These are phyloP conservation scores for Aspergillus ochraceus DNA, from an alignment of 2,329 filamentous ascomycete species.

Conservation along the genomic window DNA sequence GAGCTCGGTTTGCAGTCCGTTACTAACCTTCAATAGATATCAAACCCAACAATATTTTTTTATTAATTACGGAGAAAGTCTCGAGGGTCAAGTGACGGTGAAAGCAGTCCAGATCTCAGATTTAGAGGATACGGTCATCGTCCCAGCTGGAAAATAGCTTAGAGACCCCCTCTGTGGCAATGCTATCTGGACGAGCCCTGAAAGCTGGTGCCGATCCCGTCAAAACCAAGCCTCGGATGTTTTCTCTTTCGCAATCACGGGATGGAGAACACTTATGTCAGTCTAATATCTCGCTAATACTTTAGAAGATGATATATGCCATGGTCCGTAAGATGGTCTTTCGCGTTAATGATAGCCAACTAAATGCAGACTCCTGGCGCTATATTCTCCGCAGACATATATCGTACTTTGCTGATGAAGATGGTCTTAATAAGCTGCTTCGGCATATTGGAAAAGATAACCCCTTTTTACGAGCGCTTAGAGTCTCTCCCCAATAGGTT, in stretches of 20 bases:
- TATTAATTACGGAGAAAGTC: not conserved
- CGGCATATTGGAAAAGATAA: constrained; percentile 42
- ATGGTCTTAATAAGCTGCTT: constrained; percentile 40
- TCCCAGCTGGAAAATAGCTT: constrained; percentile 26
- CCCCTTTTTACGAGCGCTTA: constrained; percentile 42
- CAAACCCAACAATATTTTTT: constrained; percentile 11
- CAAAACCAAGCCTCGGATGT: constrained; percentile 36
- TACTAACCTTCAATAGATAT: constrained; percentile 9
- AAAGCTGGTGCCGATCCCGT: constrained; percentile 32
- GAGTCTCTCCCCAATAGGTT: constrained; percentile 39
- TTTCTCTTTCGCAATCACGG: constrained; percentile 37
- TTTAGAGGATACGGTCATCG: constrained; percentile 30
- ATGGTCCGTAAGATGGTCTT: constrained; percentile 32
- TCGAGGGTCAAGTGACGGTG: constrained; percentile 14
- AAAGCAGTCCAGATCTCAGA: constrained; percentile 31
- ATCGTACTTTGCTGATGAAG: constrained; percentile 43
- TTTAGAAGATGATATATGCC: constrained; percentile 26
- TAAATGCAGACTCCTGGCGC: constrained; percentile 26
- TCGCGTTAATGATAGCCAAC: constrained; percentile 21
- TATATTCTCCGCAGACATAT: constrained; percentile 38
- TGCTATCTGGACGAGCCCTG: constrained; percentile 37
- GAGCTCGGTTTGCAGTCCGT: too few relatives aligned
- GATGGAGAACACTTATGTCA: constrained; percentile 9
- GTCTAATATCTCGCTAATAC: not conserved
- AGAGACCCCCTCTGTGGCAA: constrained; percentile 30